Evolutionary conservation across 2,329 filamentous ascomycete genomes (phyloP).

Genomic region (Calonectria pseudoturangicola): DNA sequence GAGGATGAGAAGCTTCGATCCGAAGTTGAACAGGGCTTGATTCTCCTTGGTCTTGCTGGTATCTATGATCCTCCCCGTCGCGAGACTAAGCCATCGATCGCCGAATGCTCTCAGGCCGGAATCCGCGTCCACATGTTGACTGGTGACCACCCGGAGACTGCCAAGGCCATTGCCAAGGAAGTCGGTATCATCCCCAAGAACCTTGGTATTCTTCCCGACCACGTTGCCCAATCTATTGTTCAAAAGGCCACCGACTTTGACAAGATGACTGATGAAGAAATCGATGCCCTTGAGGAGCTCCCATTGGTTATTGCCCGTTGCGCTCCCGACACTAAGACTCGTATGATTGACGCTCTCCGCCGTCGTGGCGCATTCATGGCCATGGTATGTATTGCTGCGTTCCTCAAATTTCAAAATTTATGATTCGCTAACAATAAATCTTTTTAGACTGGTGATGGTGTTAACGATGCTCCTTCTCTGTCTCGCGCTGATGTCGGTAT

Average conservation of each 20-base stretch:
- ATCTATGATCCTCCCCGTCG: constrained; percentile 91
- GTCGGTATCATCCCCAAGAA: constrained; percentile 84
- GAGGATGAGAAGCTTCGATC: constrained; percentile 72
- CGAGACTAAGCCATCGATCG: constrained; percentile 84
- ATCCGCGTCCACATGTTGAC: constrained; percentile 91
- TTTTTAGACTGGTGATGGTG: constrained; percentile 82
- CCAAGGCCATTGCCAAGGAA: constrained; percentile 85
- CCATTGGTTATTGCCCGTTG: constrained; percentile 90
- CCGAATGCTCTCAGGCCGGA: constrained; percentile 81
- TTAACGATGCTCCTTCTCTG: constrained; percentile 89
- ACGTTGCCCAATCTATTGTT: constrained; percentile 81
- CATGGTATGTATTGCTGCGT: constrained; percentile 68
- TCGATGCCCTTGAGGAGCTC: constrained; percentile 84
- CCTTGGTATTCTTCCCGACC: constrained; percentile 74
- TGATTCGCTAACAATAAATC: background rate
- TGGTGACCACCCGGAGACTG: constrained; percentile 87
- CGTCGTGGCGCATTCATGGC: constrained; percentile 85
- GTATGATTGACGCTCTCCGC: constrained; percentile 92
- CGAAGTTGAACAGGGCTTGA: constrained; percentile 80
- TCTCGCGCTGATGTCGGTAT: constrained; percentile 90
- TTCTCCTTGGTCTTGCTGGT: constrained; percentile 87
- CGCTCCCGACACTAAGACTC: constrained; percentile 89
- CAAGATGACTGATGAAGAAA: constrained; percentile 82
- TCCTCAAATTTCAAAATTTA: too few species aligned
- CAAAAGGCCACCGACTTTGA: constrained; percentile 88